Percentiles rank a stretch among this genome's conserved stretches.
Conservation (phyloP, 768 basidiomycete species). For the Fibroporia radiculosa region DNA sequence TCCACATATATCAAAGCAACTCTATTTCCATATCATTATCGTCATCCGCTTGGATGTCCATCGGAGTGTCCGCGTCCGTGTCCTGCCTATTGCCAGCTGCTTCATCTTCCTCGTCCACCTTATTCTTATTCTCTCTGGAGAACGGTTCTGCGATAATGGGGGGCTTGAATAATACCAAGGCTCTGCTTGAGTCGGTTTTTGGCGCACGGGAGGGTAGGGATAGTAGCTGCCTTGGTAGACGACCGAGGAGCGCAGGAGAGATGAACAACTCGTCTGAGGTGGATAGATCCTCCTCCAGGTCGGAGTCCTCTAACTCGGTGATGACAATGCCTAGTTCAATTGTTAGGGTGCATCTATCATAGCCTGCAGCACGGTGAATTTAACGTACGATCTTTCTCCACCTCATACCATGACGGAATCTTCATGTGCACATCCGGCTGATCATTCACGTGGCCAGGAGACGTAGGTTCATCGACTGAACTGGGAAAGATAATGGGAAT, state of each 20-base stretch:
- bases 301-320: conserved; percentile 39
- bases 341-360: conserved; percentile 1
- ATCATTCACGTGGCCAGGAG: conserved; percentile 13
- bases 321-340: conserved; percentile 50
- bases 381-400: conserved; percentile 59
- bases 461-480: conserved; percentile 34
- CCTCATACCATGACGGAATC: conserved; percentile 55
- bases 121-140: conserved; percentile 3
- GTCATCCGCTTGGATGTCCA: too few species aligned
- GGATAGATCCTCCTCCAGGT: conserved; percentile 23
- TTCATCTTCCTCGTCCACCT: not conserved
- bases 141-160: conserved; percentile 4
- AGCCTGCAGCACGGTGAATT: too few species aligned
- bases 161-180: conserved; percentile 23
- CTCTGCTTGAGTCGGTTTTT: conserved; percentile 13
- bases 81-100: conserved; percentile 6
- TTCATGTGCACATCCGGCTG: conserved; percentile 59
- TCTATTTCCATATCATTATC: conserved; percentile 24
- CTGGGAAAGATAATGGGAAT: conserved; percentile 23
- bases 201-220: conserved; percentile 4
- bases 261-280: conserved; percentile 13
- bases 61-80: conserved; percentile 6
- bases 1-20: conserved; percentile 4
- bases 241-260: conserved; percentile 17
- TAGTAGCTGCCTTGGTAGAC: conserved; percentile 7